Evolutionary conservation across 495 filamentous ascomycete genomes (phyloP).

Genomic region (Xylaria palmicola): DNA sequence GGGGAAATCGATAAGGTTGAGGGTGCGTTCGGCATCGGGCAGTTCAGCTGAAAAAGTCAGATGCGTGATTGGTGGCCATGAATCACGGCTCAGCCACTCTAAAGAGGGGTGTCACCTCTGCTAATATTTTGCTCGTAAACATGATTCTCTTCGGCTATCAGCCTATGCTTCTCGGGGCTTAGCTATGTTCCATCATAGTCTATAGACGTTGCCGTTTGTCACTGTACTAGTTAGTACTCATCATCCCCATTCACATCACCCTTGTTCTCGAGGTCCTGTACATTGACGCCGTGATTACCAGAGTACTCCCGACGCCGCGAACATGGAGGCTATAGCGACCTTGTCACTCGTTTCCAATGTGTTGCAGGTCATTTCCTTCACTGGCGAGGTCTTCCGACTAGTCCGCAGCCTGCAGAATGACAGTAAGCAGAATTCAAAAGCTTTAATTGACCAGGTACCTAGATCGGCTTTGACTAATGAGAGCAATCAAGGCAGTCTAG

Average conservation of each 20-base stretch:
- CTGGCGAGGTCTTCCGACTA: constrained; percentile 8
- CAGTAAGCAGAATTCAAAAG: constrained; percentile 15
- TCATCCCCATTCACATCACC: background rate
- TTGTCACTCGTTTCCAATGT: constrained; percentile 33
- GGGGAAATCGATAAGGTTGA: background rate
- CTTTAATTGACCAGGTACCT: background rate
- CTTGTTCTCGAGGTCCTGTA: background rate
- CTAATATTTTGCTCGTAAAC: too few relatives aligned
- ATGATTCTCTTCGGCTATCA: too few relatives aligned
- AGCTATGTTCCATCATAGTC: too few relatives aligned
- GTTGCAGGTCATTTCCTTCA: constrained; percentile 29
- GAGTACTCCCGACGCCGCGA: background rate
- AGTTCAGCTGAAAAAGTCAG: too few relatives aligned
- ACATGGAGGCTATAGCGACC: constrained; percentile 25
- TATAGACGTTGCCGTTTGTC: too few relatives aligned
- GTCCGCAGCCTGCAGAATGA: constrained; percentile 9
- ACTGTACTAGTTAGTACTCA: too few relatives aligned
- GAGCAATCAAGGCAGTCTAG: background rate
- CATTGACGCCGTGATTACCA: background rate
- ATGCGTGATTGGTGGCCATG: too few relatives aligned
- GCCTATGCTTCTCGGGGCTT: too few relatives aligned
- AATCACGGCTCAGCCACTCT: too few relatives aligned
- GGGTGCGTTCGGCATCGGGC: background rate
- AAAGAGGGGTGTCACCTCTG: too few relatives aligned
- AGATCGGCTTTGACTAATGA: background rate